Percentiles rank a stretch among this genome's conserved stretches.
phyloP scores from a whole-genome alignment of 1,284 basidiomycete genomes.

The Ceratobasidium sp. region DNA sequence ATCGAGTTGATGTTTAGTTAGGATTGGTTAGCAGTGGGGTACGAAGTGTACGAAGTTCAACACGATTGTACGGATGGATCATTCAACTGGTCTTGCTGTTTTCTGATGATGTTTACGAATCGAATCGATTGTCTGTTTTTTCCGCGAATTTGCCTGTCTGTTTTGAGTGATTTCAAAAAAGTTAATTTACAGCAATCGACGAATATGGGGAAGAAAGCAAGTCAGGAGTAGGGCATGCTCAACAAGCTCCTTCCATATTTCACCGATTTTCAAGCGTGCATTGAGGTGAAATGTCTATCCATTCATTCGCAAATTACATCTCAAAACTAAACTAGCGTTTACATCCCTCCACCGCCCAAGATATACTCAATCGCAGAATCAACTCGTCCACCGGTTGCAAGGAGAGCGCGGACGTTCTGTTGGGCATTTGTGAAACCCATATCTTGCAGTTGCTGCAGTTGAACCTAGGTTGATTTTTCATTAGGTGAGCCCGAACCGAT shows the following conservation, averaged over 20 bases:
- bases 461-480: constrained; percentile 47
- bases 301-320: no score
- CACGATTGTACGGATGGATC: constrained; percentile 21
- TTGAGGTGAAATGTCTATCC: no score
- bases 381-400: constrained; percentile 90
- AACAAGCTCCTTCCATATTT: no score
- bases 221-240: no score
- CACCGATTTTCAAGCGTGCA: no score
- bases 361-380: constrained; percentile 93
- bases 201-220: no score
- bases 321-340: neutral
- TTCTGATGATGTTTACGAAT: neutral
- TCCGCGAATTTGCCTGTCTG: neutral
- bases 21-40: constrained; percentile 33
- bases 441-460: constrained; percentile 81
- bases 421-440: constrained; percentile 88
- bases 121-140: constrained; percentile 5
- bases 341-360: constrained; percentile 77
- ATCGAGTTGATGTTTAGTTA: neutral
- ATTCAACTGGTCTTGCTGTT: constrained; percentile 35
- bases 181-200: no score
- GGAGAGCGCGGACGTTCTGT: constrained; percentile 91
- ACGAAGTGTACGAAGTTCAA: constrained; percentile 34
- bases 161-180: no score
- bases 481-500: neutral